These are phyloP conservation scores for Solanum paucissectum DNA, from an alignment of 257 asterid species.

Conservation along the genomic window DNA sequence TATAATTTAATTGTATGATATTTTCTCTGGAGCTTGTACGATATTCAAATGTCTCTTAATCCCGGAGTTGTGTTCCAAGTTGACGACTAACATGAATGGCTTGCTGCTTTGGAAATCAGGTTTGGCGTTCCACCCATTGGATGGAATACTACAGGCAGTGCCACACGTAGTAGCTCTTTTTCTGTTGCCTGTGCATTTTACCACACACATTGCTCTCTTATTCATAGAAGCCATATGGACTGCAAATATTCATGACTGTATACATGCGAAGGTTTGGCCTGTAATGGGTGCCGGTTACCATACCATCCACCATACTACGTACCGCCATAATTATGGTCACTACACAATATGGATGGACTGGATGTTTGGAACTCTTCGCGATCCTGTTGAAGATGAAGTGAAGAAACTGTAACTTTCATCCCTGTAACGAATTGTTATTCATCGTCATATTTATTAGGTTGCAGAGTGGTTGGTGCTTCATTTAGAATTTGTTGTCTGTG, in stretches of 20 bases:
- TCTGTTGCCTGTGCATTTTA: conserved; percentile 69
- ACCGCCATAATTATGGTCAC: conserved; percentile 92
- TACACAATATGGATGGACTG: conserved; percentile 98
- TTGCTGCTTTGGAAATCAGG: conserved; percentile 30
- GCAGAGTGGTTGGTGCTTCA: background rate
- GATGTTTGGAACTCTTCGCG: conserved; percentile 96
- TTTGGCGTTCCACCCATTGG: conserved; percentile 90
- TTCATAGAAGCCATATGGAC: conserved; percentile 88
- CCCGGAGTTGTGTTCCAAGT: background rate
- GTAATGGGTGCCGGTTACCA: conserved; percentile 99
- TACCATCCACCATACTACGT: conserved; percentile 96
- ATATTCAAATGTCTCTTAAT: background rate
- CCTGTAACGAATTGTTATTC: background rate
- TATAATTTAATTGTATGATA: background rate
- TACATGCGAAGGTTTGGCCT: conserved; percentile 84
- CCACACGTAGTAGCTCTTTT: conserved; percentile 83
- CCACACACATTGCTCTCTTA: conserved; percentile 61
- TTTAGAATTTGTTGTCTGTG: background rate
- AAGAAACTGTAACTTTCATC: conserved; percentile 32
- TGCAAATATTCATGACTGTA: conserved; percentile 91
- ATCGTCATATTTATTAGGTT: background rate
- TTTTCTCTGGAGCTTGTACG: background rate
- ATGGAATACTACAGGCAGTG: conserved; percentile 84
- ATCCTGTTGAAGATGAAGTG: conserved; percentile 59
- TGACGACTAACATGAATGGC: background rate